These are phyloP conservation scores for Davidsoniella neocaledoniae DNA, from an alignment of 2,329 filamentous ascomycete genomes.

Conservation along the genomic window DNA sequence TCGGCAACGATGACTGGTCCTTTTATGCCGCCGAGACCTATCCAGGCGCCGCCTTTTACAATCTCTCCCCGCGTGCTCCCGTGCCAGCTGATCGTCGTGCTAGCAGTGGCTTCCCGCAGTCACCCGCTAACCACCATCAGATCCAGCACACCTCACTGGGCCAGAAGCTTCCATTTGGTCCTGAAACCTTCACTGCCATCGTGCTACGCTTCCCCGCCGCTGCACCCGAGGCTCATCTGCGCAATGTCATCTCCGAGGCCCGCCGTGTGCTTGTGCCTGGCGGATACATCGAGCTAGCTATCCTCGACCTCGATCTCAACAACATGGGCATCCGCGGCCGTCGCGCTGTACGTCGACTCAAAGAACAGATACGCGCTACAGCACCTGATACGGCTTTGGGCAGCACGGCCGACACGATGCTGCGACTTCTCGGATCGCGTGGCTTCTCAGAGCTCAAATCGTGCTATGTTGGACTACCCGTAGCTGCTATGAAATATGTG, in stretches of 20 bases:
- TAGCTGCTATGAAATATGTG: slow-evolving; percentile 28
- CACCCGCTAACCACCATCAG: slow-evolving; percentile 57
- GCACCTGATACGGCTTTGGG: slow-evolving; percentile 44
- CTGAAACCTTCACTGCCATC: slow-evolving; percentile 58
- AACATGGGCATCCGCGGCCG: slow-evolving; percentile 63
- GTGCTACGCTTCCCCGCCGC: slow-evolving; percentile 63
- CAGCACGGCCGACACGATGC: slow-evolving; percentile 41
- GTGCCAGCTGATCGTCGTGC: slow-evolving; percentile 28
- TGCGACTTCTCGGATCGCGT: slow-evolving; percentile 48
- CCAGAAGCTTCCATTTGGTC: slow-evolving; percentile 56
- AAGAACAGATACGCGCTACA: slow-evolving; percentile 48
- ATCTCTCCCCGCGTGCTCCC: slow-evolving; percentile 45
- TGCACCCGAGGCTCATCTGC: slow-evolving; percentile 49
- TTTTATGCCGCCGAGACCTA: slow-evolving; percentile 74
- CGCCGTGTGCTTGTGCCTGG: slow-evolving; percentile 63
- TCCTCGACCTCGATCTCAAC: slow-evolving; percentile 64
- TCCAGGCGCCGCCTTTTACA: slow-evolving; percentile 57
- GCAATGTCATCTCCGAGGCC: slow-evolving; percentile 55
- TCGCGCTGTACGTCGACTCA: slow-evolving; percentile 50
- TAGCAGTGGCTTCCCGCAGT: slow-evolving; percentile 33
- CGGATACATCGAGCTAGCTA: slow-evolving; percentile 62
- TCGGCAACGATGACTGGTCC: slow-evolving; percentile 80
- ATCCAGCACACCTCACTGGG: slow-evolving; percentile 48
- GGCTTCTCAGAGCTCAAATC: slow-evolving; percentile 59
- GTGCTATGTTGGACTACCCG: slow-evolving; percentile 63